Evolutionary conservation across 805 yeast genomes (phyloP).

Genomic region (Sungouiozyma intestinalis): DNA sequence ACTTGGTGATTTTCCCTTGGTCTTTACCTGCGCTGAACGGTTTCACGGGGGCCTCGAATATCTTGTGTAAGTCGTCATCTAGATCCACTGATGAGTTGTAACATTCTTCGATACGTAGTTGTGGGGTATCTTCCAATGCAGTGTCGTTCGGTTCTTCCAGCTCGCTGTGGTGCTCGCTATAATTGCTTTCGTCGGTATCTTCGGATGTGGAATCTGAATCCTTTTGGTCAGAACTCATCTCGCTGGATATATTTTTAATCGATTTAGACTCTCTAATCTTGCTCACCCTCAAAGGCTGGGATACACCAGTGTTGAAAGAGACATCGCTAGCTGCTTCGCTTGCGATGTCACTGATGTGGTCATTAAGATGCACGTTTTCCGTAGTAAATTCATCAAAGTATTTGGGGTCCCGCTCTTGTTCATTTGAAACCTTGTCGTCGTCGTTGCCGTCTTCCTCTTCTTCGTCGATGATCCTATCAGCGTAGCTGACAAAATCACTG

Average conservation of each 20-base stretch:
- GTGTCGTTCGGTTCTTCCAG: neutral
- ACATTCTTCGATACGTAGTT: neutral
- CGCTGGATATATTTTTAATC: constrained; percentile 4
- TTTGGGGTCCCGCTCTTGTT: constrained; percentile 6
- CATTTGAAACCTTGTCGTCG: constrained; percentile 1
- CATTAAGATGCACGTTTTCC: constrained; percentile 24
- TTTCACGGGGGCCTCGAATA: constrained; percentile 22
- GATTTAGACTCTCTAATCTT: constrained; percentile 13
- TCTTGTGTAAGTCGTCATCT: constrained; percentile 15
- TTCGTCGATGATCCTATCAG: constrained; percentile 22
- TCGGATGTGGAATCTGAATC: neutral
- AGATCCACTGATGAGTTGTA: neutral
- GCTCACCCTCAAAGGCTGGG: constrained; percentile 20
- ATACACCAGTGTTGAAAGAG: constrained; percentile 23
- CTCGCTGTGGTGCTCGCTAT: neutral
- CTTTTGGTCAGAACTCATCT: neutral
- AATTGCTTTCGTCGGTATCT: neutral
- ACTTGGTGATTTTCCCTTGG: constrained; percentile 17
- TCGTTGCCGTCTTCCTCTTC: constrained; percentile 17
- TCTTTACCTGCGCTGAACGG: constrained; percentile 17
- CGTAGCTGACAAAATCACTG: constrained; percentile 26
- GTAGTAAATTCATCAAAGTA: constrained; percentile 30
- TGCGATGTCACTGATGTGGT: constrained; percentile 12
- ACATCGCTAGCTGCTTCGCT: constrained; percentile 27
- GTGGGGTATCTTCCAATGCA: too few relatives aligned